Conservation (phyloP, 1,139 yeast genomes). For the Blastobotrys illinoisensis region DNA sequence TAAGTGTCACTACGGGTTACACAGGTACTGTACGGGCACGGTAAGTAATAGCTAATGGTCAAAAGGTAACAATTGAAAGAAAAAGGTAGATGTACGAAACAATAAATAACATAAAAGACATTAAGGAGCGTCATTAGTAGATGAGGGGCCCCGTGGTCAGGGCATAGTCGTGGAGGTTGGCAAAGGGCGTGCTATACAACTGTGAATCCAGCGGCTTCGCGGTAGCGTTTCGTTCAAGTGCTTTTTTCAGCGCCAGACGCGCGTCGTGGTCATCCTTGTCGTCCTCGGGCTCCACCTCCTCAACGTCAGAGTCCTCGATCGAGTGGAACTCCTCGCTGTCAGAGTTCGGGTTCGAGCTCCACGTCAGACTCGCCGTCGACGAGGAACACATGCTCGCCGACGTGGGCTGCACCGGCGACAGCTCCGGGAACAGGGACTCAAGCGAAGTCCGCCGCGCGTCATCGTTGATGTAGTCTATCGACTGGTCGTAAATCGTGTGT, state of each 20-base stretch:
- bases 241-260: conserved; percentile 15
- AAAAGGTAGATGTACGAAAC: not conserved
- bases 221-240: conserved; percentile 12
- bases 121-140: conserved; percentile 2
- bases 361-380: not conserved
- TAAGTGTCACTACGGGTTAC: no score
- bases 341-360: not conserved
- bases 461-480: conserved; percentile 15
- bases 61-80: no score
- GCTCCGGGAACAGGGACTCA: conserved; percentile 21
- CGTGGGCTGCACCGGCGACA: conserved; percentile 11
- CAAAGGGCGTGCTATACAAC: not conserved
- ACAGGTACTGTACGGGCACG: no score
- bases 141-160: conserved; percentile 6
- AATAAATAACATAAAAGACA: not conserved
- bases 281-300: conserved; percentile 5
- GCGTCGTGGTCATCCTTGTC: conserved; percentile 13
- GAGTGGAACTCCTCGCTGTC: not conserved
- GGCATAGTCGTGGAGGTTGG: conserved; percentile 4
- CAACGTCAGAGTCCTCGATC: conserved; percentile 8
- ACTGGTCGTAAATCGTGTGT: conserved; percentile 14
- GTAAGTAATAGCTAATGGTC: no score
- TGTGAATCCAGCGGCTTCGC: conserved; percentile 9
- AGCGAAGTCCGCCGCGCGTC: conserved; percentile 18
- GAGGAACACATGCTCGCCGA: not conserved